Conservation (phyloP, 768 basidiomycete genomes). For the Trametes meyenii region DNA sequence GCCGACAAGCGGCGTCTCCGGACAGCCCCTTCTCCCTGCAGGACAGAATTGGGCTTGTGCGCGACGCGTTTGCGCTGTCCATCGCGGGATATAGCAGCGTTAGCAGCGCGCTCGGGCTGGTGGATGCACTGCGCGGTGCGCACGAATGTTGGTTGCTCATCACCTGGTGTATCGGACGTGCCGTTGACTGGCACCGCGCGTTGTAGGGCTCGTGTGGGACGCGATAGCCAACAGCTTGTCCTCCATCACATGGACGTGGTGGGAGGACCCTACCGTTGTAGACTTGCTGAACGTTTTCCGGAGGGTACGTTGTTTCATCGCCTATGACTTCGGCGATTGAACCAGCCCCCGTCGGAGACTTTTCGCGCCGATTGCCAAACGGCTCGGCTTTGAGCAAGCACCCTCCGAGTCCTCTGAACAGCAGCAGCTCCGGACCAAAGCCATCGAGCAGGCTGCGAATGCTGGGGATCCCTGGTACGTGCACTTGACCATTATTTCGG, state of each 20-base stretch:
- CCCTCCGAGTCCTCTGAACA: conserved; percentile 67
- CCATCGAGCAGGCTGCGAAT: conserved; percentile 58
- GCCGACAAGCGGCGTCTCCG: conserved; percentile 71
- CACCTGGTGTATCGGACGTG: not conserved
- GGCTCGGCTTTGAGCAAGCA: conserved; percentile 76
- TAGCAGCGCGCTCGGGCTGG: conserved; percentile 75
- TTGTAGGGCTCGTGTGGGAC: conserved; percentile 78
- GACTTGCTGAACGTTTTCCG: conserved; percentile 62
- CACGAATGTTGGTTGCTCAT: conserved; percentile 61
- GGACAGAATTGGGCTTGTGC: conserved; percentile 88
- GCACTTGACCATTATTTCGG: not conserved
- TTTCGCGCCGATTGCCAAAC: conserved; percentile 75
- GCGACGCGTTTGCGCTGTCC: conserved; percentile 79
- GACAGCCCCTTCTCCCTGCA: conserved; percentile 72
- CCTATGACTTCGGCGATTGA: not conserved
- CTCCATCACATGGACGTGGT: conserved; percentile 70
- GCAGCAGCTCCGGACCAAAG: conserved; percentile 73
- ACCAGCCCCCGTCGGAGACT: conserved; percentile 50
- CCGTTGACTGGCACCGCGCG: not conserved
- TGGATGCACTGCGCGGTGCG: conserved; percentile 71
- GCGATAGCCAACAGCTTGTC: conserved; percentile 61
- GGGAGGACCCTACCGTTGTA: conserved; percentile 67
- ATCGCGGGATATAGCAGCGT: conserved; percentile 79
- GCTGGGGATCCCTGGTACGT: conserved; percentile 47
- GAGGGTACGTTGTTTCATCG: conserved; percentile 45